These are phyloP conservation scores for Zoysia pacifica DNA, from an alignment of 176 grass and related monocot genomes.

Conservation along the genomic window DNA sequence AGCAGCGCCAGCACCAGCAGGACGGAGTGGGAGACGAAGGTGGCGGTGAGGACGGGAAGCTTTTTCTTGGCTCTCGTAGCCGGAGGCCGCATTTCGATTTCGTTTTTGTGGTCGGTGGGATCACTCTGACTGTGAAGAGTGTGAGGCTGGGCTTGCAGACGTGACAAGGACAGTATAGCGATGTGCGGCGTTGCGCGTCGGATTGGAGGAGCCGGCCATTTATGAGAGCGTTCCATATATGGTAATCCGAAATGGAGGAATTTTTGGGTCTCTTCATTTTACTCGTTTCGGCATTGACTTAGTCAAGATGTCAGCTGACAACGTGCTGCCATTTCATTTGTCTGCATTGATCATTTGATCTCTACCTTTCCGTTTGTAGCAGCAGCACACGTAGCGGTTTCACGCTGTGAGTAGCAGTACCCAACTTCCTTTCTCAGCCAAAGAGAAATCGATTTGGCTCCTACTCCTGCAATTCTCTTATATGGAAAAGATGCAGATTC, in stretches of 20 bases:
- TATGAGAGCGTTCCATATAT: slow-evolving; percentile 1
- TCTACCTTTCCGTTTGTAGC: neutral
- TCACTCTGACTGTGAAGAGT: neutral
- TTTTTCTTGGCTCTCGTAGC: neutral
- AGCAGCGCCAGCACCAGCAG: slow-evolving; percentile 40
- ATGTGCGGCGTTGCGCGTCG: neutral
- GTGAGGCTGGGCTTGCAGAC: neutral
- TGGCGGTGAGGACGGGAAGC: neutral
- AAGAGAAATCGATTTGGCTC: neutral
- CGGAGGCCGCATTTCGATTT: slow-evolving; percentile 32
- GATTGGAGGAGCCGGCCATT: slow-evolving; percentile 17
- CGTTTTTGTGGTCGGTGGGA: slow-evolving; percentile 20
- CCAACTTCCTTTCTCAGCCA: neutral
- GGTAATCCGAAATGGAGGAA: neutral
- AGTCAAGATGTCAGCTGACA: neutral
- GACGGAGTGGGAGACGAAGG: neutral
- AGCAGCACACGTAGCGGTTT: neutral
- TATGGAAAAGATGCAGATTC: too few species aligned
- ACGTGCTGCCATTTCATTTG: neutral
- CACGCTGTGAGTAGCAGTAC: neutral
- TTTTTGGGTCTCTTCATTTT: neutral
- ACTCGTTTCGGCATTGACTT: neutral
- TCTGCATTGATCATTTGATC: neutral
- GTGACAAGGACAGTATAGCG: slow-evolving; percentile 36
- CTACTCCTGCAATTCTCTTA: too few species aligned